Conservation (phyloP, 225 moss, liverwort and hornwort genomes). For the Sphagnum contortum region DNA sequence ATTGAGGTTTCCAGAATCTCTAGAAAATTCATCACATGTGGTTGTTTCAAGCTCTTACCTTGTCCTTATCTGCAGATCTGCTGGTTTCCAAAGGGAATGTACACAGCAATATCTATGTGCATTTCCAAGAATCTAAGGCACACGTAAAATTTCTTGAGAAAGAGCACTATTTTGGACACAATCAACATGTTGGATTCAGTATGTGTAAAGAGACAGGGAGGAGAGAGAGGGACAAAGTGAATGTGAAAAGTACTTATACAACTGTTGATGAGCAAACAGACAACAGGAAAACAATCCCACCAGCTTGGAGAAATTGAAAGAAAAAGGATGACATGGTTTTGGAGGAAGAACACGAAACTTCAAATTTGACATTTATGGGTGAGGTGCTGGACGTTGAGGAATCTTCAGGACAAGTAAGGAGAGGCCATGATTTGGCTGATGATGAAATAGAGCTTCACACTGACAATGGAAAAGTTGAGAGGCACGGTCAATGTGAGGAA, state of each 20-base stretch:
- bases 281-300: no score
- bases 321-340: no score
- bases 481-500: background rate
- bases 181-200: no score
- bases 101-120: background rate
- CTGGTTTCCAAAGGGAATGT: background rate
- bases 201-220: no score
- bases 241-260: no score
- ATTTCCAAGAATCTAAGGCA: no score
- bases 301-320: no score
- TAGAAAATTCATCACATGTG: background rate
- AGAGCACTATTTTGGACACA: no score
- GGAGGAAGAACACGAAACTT: background rate
- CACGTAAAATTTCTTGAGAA: no score
- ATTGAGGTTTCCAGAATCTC: background rate
- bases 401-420: background rate
- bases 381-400: background rate
- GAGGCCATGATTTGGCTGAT: background rate
- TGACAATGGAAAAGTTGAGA: background rate
- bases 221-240: no score
- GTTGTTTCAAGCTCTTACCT: no score
- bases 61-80: constrained; percentile 2
- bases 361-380: background rate
- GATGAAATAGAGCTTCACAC: constrained; percentile 1
- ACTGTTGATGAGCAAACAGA: no score